Conservation (phyloP, 371 early-diverging fungal species). For the Lichtheimia corymbifera region DNA sequence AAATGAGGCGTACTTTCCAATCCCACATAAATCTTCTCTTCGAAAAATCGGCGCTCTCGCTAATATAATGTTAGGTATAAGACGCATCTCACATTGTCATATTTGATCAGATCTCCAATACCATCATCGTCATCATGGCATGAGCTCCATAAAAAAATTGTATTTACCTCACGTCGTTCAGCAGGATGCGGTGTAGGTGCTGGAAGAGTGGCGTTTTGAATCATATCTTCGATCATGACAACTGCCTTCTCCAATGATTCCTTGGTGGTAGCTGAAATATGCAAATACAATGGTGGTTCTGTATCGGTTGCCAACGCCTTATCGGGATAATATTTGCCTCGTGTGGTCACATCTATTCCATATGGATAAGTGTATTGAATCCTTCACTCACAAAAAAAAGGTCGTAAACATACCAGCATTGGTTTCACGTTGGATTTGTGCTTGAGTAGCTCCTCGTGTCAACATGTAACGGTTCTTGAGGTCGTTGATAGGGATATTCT, state of each 20-base stretch:
- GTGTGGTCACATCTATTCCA: conserved; percentile 70
- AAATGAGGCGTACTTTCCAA: conserved; percentile 73
- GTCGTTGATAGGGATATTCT: conserved; percentile 80
- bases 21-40: conserved; percentile 72
- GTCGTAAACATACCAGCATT: conserved; percentile 60
- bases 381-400: background rate
- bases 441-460: conserved; percentile 77
- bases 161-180: conserved; percentile 16
- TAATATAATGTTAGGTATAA: background rate
- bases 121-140: too few relatives aligned
- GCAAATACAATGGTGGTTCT: conserved; percentile 81
- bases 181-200: conserved; percentile 19
- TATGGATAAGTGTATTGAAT: background rate
- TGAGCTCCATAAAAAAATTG: too few relatives aligned
- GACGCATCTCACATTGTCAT: background rate
- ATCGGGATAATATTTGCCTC: conserved; percentile 84
- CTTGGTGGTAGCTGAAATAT: conserved; percentile 68
- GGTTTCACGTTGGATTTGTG: conserved; percentile 71
- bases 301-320: conserved; percentile 65
- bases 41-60: conserved; percentile 45
- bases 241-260: conserved; percentile 75
- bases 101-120: too few relatives aligned
- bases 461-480: conserved; percentile 78
- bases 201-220: conserved; percentile 47
- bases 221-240: conserved; percentile 71